Evolutionary conservation across 306 rosid species (phyloP), one percentile per base, ranked within the genome.

Genomic region (Cucurbita ficifolia): DNA sequence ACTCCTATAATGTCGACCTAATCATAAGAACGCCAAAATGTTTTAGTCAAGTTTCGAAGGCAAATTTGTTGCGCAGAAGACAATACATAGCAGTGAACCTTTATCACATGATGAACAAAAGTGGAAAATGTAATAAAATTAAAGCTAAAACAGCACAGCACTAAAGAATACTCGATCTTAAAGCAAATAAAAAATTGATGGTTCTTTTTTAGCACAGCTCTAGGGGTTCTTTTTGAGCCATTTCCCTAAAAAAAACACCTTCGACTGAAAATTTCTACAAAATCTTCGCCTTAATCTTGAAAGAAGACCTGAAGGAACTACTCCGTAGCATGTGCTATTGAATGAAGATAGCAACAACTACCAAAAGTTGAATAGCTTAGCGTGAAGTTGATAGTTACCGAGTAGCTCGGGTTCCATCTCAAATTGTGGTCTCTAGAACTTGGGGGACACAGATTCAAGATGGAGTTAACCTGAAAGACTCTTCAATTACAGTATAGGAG

Each of bases 1-100:
- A 95, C 97, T 79, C 99, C 99, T 73, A 91, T 85, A 60, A 95
- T 85, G 89, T 95, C 99, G 65, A 95, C 99, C 99, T 91, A 79
- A 61, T 63, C 70, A 74, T 57, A 74, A 17, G 74, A 70, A 48
- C 5, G 24, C 29, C 4, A 49, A 46, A 24, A 45, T 8, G 11
- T 46, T 13, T 60, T 14, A 24, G 43, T 14, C 14, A 6, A 46
- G 21, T 69, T 33, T 14, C 12, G 1, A 40, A 50, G 48, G 13
- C 35, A 35, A 36, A 33, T 9, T 49, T 10, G n/a, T 16, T 33
- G 60, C 22, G 8, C 10, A 2, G 13, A 14, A 46, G 24, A 69
- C 43, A 29, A 14, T 21, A 16, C 4, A 48, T 33, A 46, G 5
- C 74, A 48, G 35, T 24, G 42, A 24, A 69, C 73, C 73, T 22